Percentiles rank a stretch among this genome's conserved stretches.
Evolutionary conservation across 1,284 basidiomycete species (phyloP).

Genomic region (Cryptococcus sp.): DNA sequence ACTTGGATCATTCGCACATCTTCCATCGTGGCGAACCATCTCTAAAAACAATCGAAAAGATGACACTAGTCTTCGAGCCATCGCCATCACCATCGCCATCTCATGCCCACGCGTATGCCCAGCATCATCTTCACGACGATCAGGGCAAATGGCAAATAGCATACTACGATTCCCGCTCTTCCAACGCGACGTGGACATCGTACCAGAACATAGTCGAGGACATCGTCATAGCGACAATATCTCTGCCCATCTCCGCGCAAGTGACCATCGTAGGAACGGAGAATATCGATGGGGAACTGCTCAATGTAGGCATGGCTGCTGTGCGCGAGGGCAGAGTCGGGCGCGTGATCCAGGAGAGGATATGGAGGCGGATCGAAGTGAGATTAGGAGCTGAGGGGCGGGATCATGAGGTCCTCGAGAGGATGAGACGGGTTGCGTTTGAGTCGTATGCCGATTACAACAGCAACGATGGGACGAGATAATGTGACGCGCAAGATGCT

Average conservation of each 20-base stretch:
- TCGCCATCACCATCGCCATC: no score
- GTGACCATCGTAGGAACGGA: conserved; percentile 13
- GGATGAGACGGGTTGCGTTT: conserved; percentile 4
- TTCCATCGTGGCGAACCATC: conserved; percentile 10
- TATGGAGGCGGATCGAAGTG: conserved; percentile 10
- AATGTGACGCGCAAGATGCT: no score
- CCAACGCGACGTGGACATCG: conserved; percentile 3
- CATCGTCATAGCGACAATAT: neutral
- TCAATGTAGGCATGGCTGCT: conserved; percentile 17
- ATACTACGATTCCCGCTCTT: conserved; percentile 11
- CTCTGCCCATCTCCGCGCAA: conserved; percentile 10
- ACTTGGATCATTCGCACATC: conserved; percentile 11
- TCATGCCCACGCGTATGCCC: neutral
- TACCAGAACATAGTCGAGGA: conserved; percentile 14
- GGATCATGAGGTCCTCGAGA: conserved; percentile 1
- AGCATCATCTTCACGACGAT: conserved; percentile 10
- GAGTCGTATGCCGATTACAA: neutral
- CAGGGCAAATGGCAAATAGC: conserved; percentile 16
- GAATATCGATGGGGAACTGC: conserved; percentile 15
- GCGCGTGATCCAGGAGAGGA: conserved; percentile 4
- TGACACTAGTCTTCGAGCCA: no score
- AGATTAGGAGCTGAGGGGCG: conserved; percentile 6
- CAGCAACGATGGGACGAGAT: no score
- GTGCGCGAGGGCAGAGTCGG: conserved; percentile 1
- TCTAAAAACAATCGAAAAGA: neutral